A percentile compares a stretch with the other conserved stretches of the same genome.
These are phyloP conservation scores for Leishmania amazonensis DNA, from an alignment of 208 protist species.

Conservation along the genomic window DNA sequence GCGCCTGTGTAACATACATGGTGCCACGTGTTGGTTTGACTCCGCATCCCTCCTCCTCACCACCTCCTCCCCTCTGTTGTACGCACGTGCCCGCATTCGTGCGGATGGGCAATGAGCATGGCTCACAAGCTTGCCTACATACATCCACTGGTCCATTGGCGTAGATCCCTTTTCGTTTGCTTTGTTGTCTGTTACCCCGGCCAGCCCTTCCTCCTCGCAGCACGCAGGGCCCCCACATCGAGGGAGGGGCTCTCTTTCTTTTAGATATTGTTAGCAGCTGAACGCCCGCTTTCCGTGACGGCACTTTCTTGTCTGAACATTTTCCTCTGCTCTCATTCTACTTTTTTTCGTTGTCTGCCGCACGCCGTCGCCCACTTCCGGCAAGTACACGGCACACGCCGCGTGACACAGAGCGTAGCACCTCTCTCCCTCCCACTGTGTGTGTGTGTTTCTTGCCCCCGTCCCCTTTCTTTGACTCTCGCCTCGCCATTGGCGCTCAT, in stretches of 20 bases:
- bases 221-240: background rate
- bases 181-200: background rate
- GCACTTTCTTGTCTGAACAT: background rate
- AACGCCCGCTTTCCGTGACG: background rate
- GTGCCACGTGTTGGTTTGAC: background rate
- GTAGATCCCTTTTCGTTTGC: background rate
- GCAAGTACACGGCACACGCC: background rate
- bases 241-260: background rate
- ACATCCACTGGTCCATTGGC: background rate
- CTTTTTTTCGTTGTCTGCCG: background rate
- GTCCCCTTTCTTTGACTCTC: background rate
- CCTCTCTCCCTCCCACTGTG: background rate
- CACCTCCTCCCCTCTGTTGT: background rate
- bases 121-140: background rate
- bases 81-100: background rate
- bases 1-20: background rate
- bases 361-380: background rate
- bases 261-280: background rate
- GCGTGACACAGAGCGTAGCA: background rate
- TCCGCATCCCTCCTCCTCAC: background rate
- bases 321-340: conserved; percentile 6
- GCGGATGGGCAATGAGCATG: background rate
- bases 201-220: background rate
- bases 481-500: background rate
- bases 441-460: background rate